Base-by-base conservation (phyloP, 1,139 yeast genomes). In the Yamadazyma epiphylla region DNA sequence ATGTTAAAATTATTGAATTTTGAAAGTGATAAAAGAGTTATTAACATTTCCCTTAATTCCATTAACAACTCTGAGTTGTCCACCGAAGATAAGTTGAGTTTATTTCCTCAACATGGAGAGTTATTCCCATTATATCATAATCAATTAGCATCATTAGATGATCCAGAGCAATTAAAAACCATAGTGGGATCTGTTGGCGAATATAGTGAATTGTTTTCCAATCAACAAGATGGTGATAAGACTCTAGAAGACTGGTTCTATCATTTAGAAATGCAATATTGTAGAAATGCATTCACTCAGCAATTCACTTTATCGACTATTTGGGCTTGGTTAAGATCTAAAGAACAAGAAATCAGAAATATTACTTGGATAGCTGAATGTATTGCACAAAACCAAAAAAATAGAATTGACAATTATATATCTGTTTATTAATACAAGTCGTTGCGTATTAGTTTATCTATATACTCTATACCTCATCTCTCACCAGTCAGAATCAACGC, bases 331-430 rank as follows among this genome's bases (percentile, higher is more conserved):
- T 75, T 94, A 53, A 82, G 88, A 60, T 80, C 95, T 13, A 84
- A 85, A 51, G 98, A 94, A 60, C 98, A 94, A 62, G 99, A 94
- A 60, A 77, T 94, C 38, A 76, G 98, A 59, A 94, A 94, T 57
- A 80, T 94, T 42, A 86, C 97, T 14, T 94, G 98, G 98, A 89
- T 94, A 40, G 95, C 97, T 28, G 99, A 94, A 64, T 94, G 99
- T 65, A 83, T 83, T 60, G 89, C 91, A 27, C 94, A 84, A 54
- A 81, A 80, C 51, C 94, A 84, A 66, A 81, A 82, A 60, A 85
- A 80, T 51, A 77, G 88, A 60, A 80, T 84, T 37, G 81, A 80
- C 46, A 81, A 80, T 53, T 84, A 83, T 53, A 83, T 83, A 35
- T 67, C 88, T 29, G 91, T 82, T 26, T 82, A 75, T 46, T 43